Base-by-base conservation (phyloP, 805 yeast genomes). In the Scheffersomyces coipomensis region DNA sequence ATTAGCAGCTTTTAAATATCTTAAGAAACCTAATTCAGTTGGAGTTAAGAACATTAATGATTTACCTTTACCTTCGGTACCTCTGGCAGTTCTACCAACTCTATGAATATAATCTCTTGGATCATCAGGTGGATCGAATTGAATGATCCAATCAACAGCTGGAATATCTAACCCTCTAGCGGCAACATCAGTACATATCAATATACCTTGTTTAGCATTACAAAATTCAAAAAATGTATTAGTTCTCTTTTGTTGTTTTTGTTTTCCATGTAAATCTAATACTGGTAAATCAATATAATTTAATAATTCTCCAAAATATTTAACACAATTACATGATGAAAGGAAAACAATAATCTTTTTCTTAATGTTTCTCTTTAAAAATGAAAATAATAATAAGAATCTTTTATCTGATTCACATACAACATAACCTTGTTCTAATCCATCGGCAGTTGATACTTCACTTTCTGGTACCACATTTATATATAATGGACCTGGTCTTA, bases 121-220 rank as follows among this genome's bases (percentile, higher is more conserved):
- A 69, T 93, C 99, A 83, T 93, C 99, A 62, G 99, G 99, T 40
- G 99, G 99, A 64, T 93, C 99, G 58, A 88, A 93, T 73, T 93
- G 99, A 49, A 93, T 85, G 57, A 93, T 93, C 99, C 99, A 93
- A 71, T 95, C 99, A 39, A 93, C 99, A 21, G 95, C 84, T 38
- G 99, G 99, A 52, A 93, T 93, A 72, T 93, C 99, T 50, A 93
- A 79, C 18, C 99, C 99, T 76, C 99, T 83, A 17, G 99, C 99
- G 23, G 99, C 99, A 51, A 93, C 99, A 66, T 93, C 99, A 0
- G 99, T 93, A 70, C 98, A 93, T 39, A 93, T 76, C 54, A 93
- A 67, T 32, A 87, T 90, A 34, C 99, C 99, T 58, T 83, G 87
- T 53, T 85, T 89, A 43, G 99, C 98, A 56, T 93, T 93, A 73